Conservation (phyloP, 306 rosid genomes). For the Cucurbita argyrosperma region DNA sequence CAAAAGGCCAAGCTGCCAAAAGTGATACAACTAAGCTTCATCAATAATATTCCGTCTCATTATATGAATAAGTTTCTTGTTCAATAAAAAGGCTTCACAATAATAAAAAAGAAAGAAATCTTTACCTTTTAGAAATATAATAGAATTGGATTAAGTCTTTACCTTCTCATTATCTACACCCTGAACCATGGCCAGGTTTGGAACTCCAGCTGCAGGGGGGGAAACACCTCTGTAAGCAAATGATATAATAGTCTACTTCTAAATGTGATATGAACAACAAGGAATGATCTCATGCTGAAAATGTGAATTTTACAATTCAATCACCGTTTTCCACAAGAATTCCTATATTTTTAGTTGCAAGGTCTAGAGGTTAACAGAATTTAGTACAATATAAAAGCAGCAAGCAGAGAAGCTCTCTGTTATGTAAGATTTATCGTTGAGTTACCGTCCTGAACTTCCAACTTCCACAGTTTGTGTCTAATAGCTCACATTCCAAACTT, state of each 20-base stretch:
- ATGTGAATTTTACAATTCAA: background rate
- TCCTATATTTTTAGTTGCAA: background rate
- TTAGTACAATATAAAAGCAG: background rate
- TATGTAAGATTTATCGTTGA: background rate
- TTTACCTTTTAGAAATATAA: constrained; percentile 8
- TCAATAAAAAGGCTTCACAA: background rate
- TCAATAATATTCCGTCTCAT: background rate
- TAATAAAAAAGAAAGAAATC: background rate
- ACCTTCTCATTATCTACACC: constrained; percentile 86
- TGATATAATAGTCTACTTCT: background rate
- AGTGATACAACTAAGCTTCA: background rate
- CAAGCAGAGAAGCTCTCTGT: background rate
- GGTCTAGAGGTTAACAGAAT: background rate
- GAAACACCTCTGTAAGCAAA: constrained; percentile 1
- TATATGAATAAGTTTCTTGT: background rate
- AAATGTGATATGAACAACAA: background rate
- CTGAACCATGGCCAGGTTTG: constrained; percentile 66
- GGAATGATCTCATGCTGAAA: background rate
- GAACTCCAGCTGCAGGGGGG: constrained; percentile 49
- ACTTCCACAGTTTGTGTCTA: background rate
- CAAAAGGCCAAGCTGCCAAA: background rate
- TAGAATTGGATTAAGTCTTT: constrained; percentile 14
- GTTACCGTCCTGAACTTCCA: background rate
- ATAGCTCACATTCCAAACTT: background rate
- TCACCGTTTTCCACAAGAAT: background rate